Conservation (phyloP, 2,329 filamentous ascomycete species). For the Metarhizium album region DNA sequence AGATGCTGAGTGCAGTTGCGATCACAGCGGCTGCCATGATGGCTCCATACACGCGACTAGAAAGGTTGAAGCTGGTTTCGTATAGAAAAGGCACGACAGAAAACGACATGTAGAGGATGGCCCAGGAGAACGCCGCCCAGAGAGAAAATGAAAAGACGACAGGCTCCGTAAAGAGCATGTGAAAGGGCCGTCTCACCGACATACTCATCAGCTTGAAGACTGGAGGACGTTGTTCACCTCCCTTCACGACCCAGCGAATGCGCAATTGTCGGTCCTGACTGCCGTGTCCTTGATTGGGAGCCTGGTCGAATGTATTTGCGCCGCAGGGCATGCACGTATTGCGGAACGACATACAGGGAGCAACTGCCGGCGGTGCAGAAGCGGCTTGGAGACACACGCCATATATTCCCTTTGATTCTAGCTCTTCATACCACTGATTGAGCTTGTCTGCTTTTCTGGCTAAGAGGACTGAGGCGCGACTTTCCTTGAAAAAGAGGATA, state of each 20-base stretch:
- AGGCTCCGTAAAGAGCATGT: conserved; percentile 63
- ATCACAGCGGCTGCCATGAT: conserved; percentile 58
- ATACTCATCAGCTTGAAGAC: conserved; percentile 59
- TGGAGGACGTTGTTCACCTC: conserved; percentile 64
- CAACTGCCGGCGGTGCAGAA: conserved; percentile 1
- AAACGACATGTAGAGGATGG: conserved; percentile 77
- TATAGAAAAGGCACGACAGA: conserved; percentile 73
- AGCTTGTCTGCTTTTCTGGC: conserved; percentile 61
- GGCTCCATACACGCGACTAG: conserved; percentile 62
- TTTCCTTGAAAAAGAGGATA: conserved; percentile 66
- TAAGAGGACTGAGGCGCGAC: conserved; percentile 68
- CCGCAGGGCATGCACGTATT: not conserved
- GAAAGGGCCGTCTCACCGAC: conserved; percentile 69
- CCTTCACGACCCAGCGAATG: conserved; percentile 69
- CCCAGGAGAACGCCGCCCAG: conserved; percentile 88
- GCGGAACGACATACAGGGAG: conserved; percentile 13
- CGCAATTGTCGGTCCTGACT: conserved; percentile 25
- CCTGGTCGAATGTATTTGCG: not conserved
- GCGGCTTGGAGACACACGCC: conserved; percentile 30
- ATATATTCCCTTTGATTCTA: conserved; percentile 54
- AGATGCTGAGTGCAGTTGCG: conserved; percentile 58
- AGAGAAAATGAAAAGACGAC: conserved; percentile 80
- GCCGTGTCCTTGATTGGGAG: too few species aligned
- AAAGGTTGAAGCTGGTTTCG: conserved; percentile 49
- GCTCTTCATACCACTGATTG: conserved; percentile 68